Evolutionary conservation across 2,329 filamentous ascomycete genomes (phyloP).

Genomic region (Pestalotiopsis sp.): DNA sequence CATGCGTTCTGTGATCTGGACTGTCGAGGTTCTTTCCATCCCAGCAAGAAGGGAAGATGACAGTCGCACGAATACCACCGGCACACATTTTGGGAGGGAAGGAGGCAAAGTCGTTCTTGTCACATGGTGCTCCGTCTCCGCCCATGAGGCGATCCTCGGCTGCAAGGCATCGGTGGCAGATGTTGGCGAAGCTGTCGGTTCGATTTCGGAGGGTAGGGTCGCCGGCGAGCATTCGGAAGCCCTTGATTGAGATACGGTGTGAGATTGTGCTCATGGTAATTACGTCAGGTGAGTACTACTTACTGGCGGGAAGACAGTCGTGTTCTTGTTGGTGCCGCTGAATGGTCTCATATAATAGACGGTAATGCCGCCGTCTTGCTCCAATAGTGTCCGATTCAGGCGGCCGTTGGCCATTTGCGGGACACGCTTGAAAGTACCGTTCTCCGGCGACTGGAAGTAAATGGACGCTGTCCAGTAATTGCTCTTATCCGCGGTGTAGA

Average conservation of each 20-base stretch:
- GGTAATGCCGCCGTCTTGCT: conserved; percentile 31
- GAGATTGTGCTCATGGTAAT: background rate
- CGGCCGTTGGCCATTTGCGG: conserved; percentile 33
- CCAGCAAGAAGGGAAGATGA: conserved; percentile 29
- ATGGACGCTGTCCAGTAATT: conserved; percentile 36
- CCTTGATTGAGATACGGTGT: conserved; percentile 16
- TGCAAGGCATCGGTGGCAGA: conserved; percentile 15
- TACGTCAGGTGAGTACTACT: conserved; percentile 5
- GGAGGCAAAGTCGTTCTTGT: conserved; percentile 17
- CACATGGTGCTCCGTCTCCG: conserved; percentile 31
- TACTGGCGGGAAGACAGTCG: conserved; percentile 29
- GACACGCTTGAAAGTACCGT: conserved; percentile 34
- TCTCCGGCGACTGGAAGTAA: conserved; percentile 32
- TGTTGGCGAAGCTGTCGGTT: background rate
- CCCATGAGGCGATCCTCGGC: conserved; percentile 1
- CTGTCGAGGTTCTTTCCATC: conserved; percentile 22
- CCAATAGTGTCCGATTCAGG: conserved; percentile 22
- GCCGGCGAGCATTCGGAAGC: conserved; percentile 35
- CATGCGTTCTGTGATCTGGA: conserved; percentile 21
- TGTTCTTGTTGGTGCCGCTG: conserved; percentile 28
- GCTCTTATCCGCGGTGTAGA: conserved; percentile 35
- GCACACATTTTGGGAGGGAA: conserved; percentile 28
- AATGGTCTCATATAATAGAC: conserved; percentile 32
- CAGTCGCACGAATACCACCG: conserved; percentile 30
- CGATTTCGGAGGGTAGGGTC: conserved; percentile 16